Evolutionary conservation across 192 early-diverging fungal genomes (phyloP).

Genomic region (Phlyctochytrium arcticum): DNA sequence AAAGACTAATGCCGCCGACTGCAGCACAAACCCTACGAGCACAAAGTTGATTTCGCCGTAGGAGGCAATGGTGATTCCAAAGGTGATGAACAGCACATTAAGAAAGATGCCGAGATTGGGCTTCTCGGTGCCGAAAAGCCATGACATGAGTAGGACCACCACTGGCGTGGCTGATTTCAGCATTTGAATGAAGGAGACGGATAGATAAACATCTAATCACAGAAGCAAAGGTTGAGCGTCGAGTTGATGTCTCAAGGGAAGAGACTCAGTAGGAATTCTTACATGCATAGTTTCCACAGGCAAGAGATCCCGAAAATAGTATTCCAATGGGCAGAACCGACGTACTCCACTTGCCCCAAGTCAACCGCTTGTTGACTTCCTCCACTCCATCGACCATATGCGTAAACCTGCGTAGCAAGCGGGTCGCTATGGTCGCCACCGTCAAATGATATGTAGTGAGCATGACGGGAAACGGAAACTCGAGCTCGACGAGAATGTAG

Average conservation of each 20-base stretch:
- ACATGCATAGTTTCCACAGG: conserved; percentile 31
- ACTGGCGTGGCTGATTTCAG: conserved; percentile 36
- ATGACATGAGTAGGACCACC: conserved; percentile 21
- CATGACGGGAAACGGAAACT: conserved; percentile 26
- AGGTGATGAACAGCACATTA: conserved; percentile 33
- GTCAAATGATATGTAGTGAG: conserved; percentile 38
- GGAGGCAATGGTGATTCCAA: conserved; percentile 32
- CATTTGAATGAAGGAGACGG: conserved; percentile 39
- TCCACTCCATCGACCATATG: conserved; percentile 55
- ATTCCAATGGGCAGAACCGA: conserved; percentile 36
- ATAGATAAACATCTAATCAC: conserved; percentile 25
- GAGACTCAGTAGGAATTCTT: too few species aligned
- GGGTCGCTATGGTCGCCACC: conserved; percentile 50
- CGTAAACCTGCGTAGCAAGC: conserved; percentile 52
- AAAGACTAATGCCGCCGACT: conserved; percentile 23
- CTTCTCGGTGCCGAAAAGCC: conserved; percentile 19
- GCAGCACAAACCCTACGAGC: conserved; percentile 20
- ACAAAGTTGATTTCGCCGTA: conserved; percentile 33
- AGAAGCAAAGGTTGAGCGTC: neutral
- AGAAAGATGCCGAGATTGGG: conserved; percentile 10
- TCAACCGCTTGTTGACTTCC: conserved; percentile 50
- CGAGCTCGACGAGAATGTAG: conserved; percentile 19
- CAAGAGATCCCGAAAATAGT: conserved; percentile 26
- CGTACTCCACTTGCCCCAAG: conserved; percentile 49
- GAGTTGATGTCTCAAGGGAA: too few species aligned